Evolutionary conservation across 2,329 filamentous ascomycete species (phyloP).

Genomic region (Bisporella sp.): DNA sequence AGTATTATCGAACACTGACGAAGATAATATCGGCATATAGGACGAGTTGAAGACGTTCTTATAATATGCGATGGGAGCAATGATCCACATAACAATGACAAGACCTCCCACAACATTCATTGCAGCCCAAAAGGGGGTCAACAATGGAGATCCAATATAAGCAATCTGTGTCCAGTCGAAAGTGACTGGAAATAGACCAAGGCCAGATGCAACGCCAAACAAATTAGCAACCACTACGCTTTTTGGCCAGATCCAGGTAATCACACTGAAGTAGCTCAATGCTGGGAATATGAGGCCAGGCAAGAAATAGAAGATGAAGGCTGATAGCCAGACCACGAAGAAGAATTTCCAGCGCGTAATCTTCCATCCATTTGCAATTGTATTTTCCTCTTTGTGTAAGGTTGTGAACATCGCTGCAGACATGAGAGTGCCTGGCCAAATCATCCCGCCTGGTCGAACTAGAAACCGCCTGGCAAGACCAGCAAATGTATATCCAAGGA

Average conservation of each 20-base stretch:
- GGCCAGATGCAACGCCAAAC: conserved; percentile 77
- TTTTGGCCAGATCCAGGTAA: conserved; percentile 83
- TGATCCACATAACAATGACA: conserved; percentile 77
- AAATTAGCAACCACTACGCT: conserved; percentile 82
- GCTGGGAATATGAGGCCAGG: conserved; percentile 78
- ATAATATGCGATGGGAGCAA: conserved; percentile 76
- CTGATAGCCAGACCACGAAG: conserved; percentile 60
- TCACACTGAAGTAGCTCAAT: conserved; percentile 80
- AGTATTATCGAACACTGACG: conserved; percentile 79
- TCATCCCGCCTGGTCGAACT: conserved; percentile 81
- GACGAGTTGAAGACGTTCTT: conserved; percentile 71
- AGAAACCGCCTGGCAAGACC: conserved; percentile 75
- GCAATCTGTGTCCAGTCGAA: conserved; percentile 92
- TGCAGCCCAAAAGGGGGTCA: conserved; percentile 81
- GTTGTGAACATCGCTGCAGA: conserved; percentile 86
- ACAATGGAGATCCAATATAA: conserved; percentile 71
- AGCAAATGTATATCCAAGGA: conserved; percentile 80
- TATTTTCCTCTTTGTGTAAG: conserved; percentile 78
- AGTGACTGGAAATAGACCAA: conserved; percentile 77
- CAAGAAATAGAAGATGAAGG: conserved; percentile 78
- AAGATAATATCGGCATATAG: conserved; percentile 81
- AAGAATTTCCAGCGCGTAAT: conserved; percentile 84
- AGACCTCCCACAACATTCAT: conserved; percentile 78
- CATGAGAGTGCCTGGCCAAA: conserved; percentile 85
- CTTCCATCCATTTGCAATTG: conserved; percentile 72